A percentile compares a stretch with the other conserved stretches of the same genome.
Conservation (phyloP, 1,284 basidiomycete species). For the Trametes hirsuta region DNA sequence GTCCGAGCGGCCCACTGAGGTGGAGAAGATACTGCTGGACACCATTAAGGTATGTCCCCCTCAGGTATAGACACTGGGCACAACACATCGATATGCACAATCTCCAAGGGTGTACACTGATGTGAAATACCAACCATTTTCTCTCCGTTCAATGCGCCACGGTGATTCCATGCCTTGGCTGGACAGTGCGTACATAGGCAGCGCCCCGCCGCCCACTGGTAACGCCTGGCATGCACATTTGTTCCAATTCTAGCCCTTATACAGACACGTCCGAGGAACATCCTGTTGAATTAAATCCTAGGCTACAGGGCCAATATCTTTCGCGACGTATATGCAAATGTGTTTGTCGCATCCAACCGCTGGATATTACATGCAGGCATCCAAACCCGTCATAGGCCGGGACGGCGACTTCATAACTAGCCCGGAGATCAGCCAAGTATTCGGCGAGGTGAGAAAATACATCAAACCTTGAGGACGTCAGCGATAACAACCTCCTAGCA, state of each 20-base stretch:
- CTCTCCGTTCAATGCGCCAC: background rate
- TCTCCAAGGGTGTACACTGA: background rate
- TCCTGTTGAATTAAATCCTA: constrained; percentile 33
- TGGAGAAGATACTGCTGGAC: constrained; percentile 71
- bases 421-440: constrained; percentile 96
- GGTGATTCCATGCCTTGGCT: too few relatives aligned
- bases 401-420: constrained; percentile 96
- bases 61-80: background rate
- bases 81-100: background rate
- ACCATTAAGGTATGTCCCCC: constrained; percentile 59
- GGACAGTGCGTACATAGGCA: too few relatives aligned
- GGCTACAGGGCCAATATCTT: constrained; percentile 86
- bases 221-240: background rate
- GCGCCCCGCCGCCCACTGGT: too few relatives aligned
- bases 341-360: constrained; percentile 86
- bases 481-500: constrained; percentile 43
- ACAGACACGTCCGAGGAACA: background rate
- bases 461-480: constrained; percentile 4
- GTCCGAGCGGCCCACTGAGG: constrained; percentile 11
- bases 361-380: constrained; percentile 86
- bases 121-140: background rate
- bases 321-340: constrained; percentile 87
- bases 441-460: constrained; percentile 81
- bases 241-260: background rate
- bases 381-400: constrained; percentile 80